These are phyloP conservation scores for Inonotus obliquus DNA, from an alignment of 1,284 basidiomycete genomes.

Conservation along the genomic window DNA sequence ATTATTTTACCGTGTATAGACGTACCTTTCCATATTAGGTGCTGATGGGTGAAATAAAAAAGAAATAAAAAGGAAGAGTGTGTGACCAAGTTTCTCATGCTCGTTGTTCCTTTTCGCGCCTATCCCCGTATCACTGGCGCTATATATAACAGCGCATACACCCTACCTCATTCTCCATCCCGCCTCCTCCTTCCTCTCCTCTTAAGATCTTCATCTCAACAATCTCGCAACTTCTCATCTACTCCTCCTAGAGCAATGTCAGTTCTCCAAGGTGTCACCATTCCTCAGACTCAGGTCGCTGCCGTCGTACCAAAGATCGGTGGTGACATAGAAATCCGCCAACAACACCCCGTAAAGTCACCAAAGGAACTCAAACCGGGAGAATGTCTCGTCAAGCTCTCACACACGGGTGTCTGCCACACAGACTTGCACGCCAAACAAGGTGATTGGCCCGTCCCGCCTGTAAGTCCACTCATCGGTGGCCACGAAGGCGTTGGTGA, in stretches of 20 bases:
- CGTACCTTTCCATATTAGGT: background rate
- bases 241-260: slow-evolving; percentile 2
- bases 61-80: background rate
- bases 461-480: slow-evolving; percentile 57
- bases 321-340: slow-evolving; percentile 32
- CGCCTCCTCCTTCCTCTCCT: background rate
- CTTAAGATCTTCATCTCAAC: background rate
- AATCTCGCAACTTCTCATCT: background rate
- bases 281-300: slow-evolving; percentile 45
- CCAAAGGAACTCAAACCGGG: slow-evolving; percentile 55
- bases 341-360: slow-evolving; percentile 47
- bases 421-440: slow-evolving; percentile 59
- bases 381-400: slow-evolving; percentile 64
- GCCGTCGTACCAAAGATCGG: slow-evolving; percentile 40
- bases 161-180: background rate
- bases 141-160: slow-evolving; percentile 2
- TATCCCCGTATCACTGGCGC: background rate
- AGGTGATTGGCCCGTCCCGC: slow-evolving; percentile 48
- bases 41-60: background rate
- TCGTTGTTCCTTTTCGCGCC: background rate
- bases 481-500: slow-evolving; percentile 64
- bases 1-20: background rate
- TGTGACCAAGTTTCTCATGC: background rate
- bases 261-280: slow-evolving; percentile 19
- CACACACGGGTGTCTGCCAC: slow-evolving; percentile 61